phyloP scores from a whole-genome alignment of 352 stramenopile species.

The Pythium aristosporum region DNA sequence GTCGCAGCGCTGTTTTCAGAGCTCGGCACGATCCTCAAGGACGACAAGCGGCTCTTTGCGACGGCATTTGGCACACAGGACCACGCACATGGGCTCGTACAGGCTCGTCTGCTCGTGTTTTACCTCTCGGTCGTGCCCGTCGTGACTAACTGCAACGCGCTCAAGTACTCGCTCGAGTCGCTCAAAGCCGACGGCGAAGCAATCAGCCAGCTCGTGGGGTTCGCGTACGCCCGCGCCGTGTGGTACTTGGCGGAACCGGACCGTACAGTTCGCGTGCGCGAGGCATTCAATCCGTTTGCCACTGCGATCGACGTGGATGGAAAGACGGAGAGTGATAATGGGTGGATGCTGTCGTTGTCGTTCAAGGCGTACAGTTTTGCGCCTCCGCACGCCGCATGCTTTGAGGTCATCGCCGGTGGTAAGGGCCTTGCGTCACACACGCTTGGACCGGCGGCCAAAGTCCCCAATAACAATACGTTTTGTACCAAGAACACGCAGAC shows the following conservation, averaged over 20 bases:
- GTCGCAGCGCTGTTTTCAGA: conserved; percentile 42
- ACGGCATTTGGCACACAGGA: conserved; percentile 36
- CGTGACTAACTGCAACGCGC: conserved; percentile 47
- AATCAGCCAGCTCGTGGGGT: conserved; percentile 29
- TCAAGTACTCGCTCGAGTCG: conserved; percentile 49
- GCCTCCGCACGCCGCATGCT: conserved; percentile 37
- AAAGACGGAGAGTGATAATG: conserved; percentile 3
- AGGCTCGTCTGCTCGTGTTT: conserved; percentile 40
- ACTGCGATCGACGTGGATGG: conserved; percentile 27
- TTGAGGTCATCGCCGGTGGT: conserved; percentile 18
- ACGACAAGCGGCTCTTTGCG: conserved; percentile 36
- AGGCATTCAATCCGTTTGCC: conserved; percentile 35
- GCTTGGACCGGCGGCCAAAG: conserved; percentile 8
- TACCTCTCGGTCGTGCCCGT: conserved; percentile 47
- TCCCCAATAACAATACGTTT: conserved; percentile 24
- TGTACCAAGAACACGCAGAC: conserved; percentile 34
- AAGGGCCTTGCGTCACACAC: conserved; percentile 16
- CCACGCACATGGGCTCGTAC: conserved; percentile 25
- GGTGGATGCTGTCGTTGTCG: conserved; percentile 29
- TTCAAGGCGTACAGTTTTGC: conserved; percentile 40
- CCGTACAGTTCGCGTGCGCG: conserved; percentile 33
- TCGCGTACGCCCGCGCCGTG: conserved; percentile 23
- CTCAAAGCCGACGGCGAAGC: conserved; percentile 31
- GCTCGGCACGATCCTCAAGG: conserved; percentile 44
- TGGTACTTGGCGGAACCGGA: conserved; percentile 37